Conservation (phyloP, 129 eudicot species). For the Tanacetum coccineum region DNA sequence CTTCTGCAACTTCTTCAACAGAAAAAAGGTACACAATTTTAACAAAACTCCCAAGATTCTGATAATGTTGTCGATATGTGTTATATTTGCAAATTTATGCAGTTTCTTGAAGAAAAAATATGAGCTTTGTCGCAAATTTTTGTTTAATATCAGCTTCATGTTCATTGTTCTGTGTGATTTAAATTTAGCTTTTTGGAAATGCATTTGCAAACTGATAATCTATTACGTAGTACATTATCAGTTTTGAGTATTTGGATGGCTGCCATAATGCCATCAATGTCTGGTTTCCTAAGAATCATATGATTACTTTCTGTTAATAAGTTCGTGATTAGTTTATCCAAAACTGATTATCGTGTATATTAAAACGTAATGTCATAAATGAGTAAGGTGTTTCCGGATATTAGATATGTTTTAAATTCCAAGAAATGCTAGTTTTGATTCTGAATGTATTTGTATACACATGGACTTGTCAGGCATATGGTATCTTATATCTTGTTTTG, state of each 20-base stretch:
- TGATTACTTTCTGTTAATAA: too few species aligned
- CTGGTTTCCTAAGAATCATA: too few species aligned
- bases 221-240: too few species aligned
- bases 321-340: too few species aligned
- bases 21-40: conserved; percentile 19
- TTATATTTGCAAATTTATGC: neutral
- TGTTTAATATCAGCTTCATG: conserved; percentile 6
- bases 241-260: too few species aligned
- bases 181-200: conserved; percentile 1
- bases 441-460: neutral
- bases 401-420: neutral
- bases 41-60: conserved; percentile 8
- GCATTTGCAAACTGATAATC: too few species aligned
- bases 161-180: conserved; percentile 6
- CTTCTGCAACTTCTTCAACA: conserved; percentile 24
- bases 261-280: too few species aligned
- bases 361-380: neutral
- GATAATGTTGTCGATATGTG: neutral
- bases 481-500: conserved; percentile 1
- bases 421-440: conserved; percentile 18
- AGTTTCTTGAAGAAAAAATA: neutral
- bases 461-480: neutral
- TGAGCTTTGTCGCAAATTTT: neutral
- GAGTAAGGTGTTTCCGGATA: neutral
- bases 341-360: too few species aligned